Base-by-base conservation (phyloP, 2,329 filamentous ascomycete species). In the Tolypocladium nubicola region DNA sequence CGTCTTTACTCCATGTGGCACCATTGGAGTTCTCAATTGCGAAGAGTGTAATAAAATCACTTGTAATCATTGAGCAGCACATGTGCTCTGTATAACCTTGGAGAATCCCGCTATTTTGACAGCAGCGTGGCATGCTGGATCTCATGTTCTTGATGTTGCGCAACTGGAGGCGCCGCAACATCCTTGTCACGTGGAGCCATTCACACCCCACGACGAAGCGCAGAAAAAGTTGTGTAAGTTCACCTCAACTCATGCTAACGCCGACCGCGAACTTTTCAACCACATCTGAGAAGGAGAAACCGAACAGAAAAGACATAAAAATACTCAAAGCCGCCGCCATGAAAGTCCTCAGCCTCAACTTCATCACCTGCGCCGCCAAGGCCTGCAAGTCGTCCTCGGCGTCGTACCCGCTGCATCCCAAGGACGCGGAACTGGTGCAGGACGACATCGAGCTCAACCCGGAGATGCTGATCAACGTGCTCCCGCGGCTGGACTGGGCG, bases 321-420 rank as follows among this genome's bases (percentile, higher is more conserved):
- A 10, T n/a, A 4, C 14, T 35, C 14, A 41, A 14, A 54, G n/a
- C 16, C 26, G 30, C 39, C 61, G 52, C 49, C 43, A 99, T 99
- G 94, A 97, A 97, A 74, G 79, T 97, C 61, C 84, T 97, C 55
- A 97, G 91, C 60, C 86, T 96, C 67, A 97, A 97, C 76, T 99
- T 99, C 75, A 79, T 97, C 63, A 94, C 90, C 67, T 99, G 94
- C 79, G 93, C 94, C 61, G 88, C 95, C 70, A 97, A 97, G 79
- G 80, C 88, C 57, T 99, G 94, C 87, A 96, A 95, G 76, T 82
- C 85, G 58, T 86, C 87, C 38, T 79, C 87, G 7, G 76, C 82
- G 55, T 90, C 90, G 30, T 97, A 95, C 69, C 94, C 94, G 2
- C 81, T 99, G 19, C 94, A 97, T 72, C 93, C 94, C 57, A 87